Evolutionary conservation across 148 eudicot species (phyloP).

Genomic region (Nepenthes mirabilis): DNA sequence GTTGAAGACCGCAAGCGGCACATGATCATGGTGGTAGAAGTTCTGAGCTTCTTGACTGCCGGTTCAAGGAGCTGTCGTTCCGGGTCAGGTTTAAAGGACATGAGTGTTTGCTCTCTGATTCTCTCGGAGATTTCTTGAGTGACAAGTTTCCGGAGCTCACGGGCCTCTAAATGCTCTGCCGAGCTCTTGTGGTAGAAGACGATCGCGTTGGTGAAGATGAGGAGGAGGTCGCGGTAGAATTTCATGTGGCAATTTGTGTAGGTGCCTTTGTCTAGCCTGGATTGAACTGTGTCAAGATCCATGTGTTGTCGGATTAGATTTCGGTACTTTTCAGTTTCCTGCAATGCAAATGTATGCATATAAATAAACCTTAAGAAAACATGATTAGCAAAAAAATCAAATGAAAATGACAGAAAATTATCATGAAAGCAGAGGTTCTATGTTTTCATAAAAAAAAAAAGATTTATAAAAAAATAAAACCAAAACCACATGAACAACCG

Average conservation of each 20-base stretch:
- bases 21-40: conserved; percentile 26
- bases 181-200: conserved; percentile 34
- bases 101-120: conserved; percentile 5
- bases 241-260: conserved; percentile 21
- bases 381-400: no score
- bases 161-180: conserved; percentile 25
- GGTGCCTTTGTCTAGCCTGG: conserved; percentile 24
- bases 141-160: conserved; percentile 25
- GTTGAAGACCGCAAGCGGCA: conserved; percentile 17
- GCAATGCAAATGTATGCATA: not conserved
- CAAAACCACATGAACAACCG: no score
- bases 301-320: conserved; percentile 31
- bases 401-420: no score
- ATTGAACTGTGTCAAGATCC: conserved; percentile 33
- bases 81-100: conserved; percentile 10
- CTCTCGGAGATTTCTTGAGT: conserved; percentile 13
- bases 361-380: no score
- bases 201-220: conserved; percentile 38
- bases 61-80: conserved; percentile 16
- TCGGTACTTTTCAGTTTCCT: conserved; percentile 36
- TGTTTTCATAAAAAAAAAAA: no score
- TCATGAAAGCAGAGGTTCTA: no score
- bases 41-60: conserved; percentile 14
- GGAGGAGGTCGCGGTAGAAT: conserved; percentile 43
- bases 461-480: no score